Evolutionary conservation across 257 asterid species (phyloP).

Genomic region (Lithospermum erythrorhizon): DNA sequence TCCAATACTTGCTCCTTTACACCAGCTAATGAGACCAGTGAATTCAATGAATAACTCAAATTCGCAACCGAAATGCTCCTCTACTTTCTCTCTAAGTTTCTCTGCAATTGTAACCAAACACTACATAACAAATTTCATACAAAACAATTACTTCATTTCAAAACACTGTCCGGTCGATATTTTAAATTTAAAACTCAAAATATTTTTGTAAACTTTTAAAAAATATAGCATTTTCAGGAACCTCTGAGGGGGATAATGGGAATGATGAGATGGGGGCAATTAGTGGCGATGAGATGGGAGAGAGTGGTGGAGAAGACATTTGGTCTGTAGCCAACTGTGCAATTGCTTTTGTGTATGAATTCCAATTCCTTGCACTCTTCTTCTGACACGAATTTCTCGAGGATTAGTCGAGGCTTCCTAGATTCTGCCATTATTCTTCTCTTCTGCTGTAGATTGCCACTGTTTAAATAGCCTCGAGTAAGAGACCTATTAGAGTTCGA

Average conservation of each 20-base stretch:
- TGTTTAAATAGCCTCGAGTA: too few species aligned
- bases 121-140: too few species aligned
- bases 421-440: conserved; percentile 8
- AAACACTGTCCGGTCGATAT: too few species aligned
- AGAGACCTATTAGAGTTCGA: too few species aligned
- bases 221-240: too few species aligned
- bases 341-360: conserved; percentile 81
- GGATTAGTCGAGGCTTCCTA: conserved; percentile 20
- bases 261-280: conserved; percentile 64
- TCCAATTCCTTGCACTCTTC: conserved; percentile 51
- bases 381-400: conserved; percentile 21
- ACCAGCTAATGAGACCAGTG: conserved; percentile 91
- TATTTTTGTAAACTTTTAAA: too few species aligned
- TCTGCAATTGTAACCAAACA: conserved; percentile 2
- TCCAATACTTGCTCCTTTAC: conserved; percentile 85
- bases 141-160: too few species aligned
- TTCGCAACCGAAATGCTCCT: conserved; percentile 69
- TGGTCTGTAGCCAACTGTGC: conserved; percentile 83
- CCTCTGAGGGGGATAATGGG: conserved; percentile 75
- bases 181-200: too few species aligned
- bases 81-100: conserved; percentile 69
- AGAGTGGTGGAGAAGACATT: conserved; percentile 90
- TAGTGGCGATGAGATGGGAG: conserved; percentile 74
- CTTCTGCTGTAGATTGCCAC: too few species aligned
- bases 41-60: conserved; percentile 80